phyloP scores from a whole-genome alignment of 2,329 filamentous ascomycete species.

The Trichoderma sp. region DNA sequence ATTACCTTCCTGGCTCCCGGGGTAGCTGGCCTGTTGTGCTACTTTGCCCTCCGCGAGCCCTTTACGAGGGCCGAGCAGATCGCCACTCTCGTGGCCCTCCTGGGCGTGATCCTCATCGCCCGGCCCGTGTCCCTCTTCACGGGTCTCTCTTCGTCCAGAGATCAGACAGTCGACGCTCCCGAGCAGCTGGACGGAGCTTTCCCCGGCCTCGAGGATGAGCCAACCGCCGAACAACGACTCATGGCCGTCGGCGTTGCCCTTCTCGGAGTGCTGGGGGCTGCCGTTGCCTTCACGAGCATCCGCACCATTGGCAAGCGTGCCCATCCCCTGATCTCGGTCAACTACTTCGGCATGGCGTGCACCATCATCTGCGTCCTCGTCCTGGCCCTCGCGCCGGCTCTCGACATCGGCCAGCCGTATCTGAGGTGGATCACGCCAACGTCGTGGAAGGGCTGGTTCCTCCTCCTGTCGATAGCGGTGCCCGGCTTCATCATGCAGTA shows the following conservation, averaged over 20 bases:
- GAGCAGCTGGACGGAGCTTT: constrained; percentile 30
- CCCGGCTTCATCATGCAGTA: constrained; percentile 86
- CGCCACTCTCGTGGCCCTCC: constrained; percentile 72
- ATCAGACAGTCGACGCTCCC: constrained; percentile 31
- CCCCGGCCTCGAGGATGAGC: constrained; percentile 41
- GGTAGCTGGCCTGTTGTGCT: constrained; percentile 78
- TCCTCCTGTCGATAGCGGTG: constrained; percentile 68
- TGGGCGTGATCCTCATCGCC: constrained; percentile 82
- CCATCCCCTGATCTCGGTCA: constrained; percentile 82
- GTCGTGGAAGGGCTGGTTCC: constrained; percentile 60
- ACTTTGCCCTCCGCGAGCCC: constrained; percentile 71
- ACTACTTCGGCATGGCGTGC: constrained; percentile 76
- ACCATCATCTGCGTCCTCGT: constrained; percentile 66
- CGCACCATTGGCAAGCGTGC: constrained; percentile 78
- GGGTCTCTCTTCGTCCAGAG: constrained; percentile 25
- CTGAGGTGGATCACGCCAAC: constrained; percentile 49
- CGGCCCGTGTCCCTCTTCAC: constrained; percentile 64
- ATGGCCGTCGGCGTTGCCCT: constrained; percentile 71
- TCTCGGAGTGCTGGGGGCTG: constrained; percentile 74
- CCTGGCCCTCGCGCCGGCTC: constrained; percentile 55
- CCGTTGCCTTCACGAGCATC: constrained; percentile 73
- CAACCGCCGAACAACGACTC: constrained; percentile 66
- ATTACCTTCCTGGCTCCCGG: constrained; percentile 85
- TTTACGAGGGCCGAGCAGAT: constrained; percentile 78
- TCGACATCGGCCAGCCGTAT: constrained; percentile 50